Conservation (phyloP, 1,139 yeast species). For the Nematodospora anomalae region DNA sequence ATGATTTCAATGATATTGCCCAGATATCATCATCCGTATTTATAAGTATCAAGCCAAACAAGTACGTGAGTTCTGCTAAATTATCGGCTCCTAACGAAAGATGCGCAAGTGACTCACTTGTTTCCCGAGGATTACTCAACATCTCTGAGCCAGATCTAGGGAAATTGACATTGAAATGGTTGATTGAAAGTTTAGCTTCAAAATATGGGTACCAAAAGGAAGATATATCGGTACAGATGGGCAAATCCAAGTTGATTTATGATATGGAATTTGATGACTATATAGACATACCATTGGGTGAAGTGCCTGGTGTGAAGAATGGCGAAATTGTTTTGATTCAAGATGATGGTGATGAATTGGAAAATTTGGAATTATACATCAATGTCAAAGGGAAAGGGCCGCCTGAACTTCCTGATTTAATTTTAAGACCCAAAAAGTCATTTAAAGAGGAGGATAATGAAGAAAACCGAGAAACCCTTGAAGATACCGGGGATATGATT, state of each 20-base stretch:
- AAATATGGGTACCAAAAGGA: conserved; percentile 62
- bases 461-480: conserved; percentile 10
- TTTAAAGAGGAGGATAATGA: neutral
- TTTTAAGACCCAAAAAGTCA: conserved; percentile 22
- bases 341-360: conserved; percentile 73
- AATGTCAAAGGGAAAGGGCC: conserved; percentile 21
- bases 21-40: conserved; percentile 52
- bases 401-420: conserved; percentile 24
- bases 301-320: conserved; percentile 51
- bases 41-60: conserved; percentile 62
- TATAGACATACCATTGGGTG: conserved; percentile 44
- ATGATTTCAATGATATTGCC: conserved; percentile 19
- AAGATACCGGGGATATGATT: conserved; percentile 17
- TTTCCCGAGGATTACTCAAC: conserved; percentile 43
- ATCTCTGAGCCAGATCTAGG: conserved; percentile 18
- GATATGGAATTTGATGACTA: conserved; percentile 92
- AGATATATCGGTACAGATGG: conserved; percentile 65
- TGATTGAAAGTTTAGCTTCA: conserved; percentile 46
- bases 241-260: conserved; percentile 63
- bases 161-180: conserved; percentile 30
- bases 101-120: conserved; percentile 76
- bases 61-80: conserved; percentile 64
- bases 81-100: conserved; percentile 60
- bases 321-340: conserved; percentile 68
- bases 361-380: conserved; percentile 69